Base-by-base conservation (phyloP, 78 protist species). In the Protostelium mycophagum region DNA sequence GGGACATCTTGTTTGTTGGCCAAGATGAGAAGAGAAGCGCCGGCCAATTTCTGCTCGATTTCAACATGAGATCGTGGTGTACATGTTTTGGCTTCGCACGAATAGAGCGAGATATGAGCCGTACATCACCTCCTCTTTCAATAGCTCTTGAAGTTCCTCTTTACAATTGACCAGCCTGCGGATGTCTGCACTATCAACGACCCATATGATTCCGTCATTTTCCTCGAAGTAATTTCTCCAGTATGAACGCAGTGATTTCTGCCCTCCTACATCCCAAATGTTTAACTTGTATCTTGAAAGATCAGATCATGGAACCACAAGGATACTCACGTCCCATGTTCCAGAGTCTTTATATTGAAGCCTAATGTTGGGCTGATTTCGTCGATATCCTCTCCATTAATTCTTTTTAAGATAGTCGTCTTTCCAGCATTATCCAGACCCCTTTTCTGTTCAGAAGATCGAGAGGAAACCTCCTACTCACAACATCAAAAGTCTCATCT, bases 251-350 rank as follows among this genome's bases (percentile, higher is more conserved):
- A 99, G 87, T 0, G 99, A 91, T 38, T 94, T 93, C 88, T 99
- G 99, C 10, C 99, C 99, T 28, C 99, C 99, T 1, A 99, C 96
- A 91, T 99, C 99, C 99, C 99, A 99, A 1, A 99, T 37, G 85
- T 99, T 98, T 83, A 99, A 90, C 90, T 96, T 97, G 96, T 87
- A 98, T 1, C 98, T 96, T 34, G 31, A 0, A 23, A 29, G 87
- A 35, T 83, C 83, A 34, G 31, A 1, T 10, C 0, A 87, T 36
- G n/a, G 83, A 10, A 10, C 28, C 23, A 28, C 1, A 31, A 35
- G 1, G 0, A 63, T 16, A 31, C 93, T 0, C 84, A 95, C 96
- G 92, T 97, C 0, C 39, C 29, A 89, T 95, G 88, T 36, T 91
- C 89, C 37, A 98, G 63, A 0, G 99, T 96, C 39, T 92, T 86